Conservation (phyloP, 2,329 filamentous ascomycete species). For the Curvularia eragrostidis region DNA sequence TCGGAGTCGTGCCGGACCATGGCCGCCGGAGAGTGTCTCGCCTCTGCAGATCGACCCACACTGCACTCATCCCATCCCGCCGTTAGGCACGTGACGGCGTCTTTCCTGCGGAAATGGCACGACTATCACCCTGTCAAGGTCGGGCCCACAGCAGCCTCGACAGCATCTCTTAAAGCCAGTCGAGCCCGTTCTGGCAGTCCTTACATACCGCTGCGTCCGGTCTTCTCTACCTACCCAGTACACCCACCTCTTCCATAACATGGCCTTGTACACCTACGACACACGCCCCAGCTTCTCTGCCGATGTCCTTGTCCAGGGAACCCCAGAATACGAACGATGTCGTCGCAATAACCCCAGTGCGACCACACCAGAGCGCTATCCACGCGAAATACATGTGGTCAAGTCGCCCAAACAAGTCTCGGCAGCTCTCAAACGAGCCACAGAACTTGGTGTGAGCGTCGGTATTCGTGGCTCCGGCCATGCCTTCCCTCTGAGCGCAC, state of each 20-base stretch:
- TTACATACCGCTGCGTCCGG: not conserved
- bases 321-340: slow-evolving; percentile 1
- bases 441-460: slow-evolving; percentile 3
- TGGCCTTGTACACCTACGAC: slow-evolving; percentile 1
- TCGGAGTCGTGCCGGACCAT: not conserved
- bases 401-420: slow-evolving; percentile 3
- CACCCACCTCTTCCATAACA: not conserved
- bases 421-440: slow-evolving; percentile 1
- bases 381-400: not conserved
- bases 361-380: slow-evolving; percentile 1
- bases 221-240: not conserved
- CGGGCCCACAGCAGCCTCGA: not conserved
- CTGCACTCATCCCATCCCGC: slow-evolving; percentile 2
- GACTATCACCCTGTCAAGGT: not conserved
- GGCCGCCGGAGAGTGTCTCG: slow-evolving; percentile 1
- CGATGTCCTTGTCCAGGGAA: not conserved
- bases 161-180: slow-evolving; percentile 1
- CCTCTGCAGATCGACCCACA: not conserved
- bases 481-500: slow-evolving; percentile 17
- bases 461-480: slow-evolving; percentile 31
- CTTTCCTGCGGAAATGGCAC: not conserved
- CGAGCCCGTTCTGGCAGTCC: not conserved
- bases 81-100: not conserved
- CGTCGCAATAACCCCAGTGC: slow-evolving; percentile 2
- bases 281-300: slow-evolving; percentile 1